Conservation (phyloP, 73 alveolate species). For the Paramecium octaurelia region DNA sequence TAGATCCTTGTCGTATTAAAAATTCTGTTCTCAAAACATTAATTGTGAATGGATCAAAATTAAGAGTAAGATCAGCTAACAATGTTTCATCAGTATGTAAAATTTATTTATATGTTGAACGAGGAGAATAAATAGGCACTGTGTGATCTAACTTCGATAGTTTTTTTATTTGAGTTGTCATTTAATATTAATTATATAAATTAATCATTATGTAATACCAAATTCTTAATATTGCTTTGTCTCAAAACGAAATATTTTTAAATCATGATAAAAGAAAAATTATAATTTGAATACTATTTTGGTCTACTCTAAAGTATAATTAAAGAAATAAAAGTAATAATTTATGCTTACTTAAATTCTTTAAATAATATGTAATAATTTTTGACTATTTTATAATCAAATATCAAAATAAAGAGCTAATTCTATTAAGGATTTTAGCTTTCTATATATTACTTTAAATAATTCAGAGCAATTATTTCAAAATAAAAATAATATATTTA, state of each 20-base stretch:
- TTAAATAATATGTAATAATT: too few relatives aligned
- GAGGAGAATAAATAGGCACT: constrained; percentile 55
- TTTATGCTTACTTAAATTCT: too few relatives aligned
- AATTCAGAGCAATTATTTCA: not conserved
- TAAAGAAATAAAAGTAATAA: too few relatives aligned
- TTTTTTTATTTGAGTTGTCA: constrained; percentile 31
- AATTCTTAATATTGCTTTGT: not conserved
- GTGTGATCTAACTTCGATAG: constrained; percentile 58
- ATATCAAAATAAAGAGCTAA: too few relatives aligned
- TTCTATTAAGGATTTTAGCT: too few relatives aligned
- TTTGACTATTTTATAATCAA: too few relatives aligned
- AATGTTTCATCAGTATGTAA: constrained; percentile 61
- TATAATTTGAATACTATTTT: not conserved
- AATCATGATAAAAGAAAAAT: not conserved
- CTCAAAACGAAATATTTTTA: not conserved
- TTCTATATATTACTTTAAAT: too few relatives aligned
- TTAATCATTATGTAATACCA: not conserved
- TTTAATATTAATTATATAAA: not conserved
- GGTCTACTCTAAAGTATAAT: too few relatives aligned
- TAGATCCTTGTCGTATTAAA: constrained; percentile 58
- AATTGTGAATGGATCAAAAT: constrained; percentile 86
- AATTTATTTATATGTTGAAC: constrained; percentile 55
- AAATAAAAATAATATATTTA: not conserved
- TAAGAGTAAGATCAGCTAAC: constrained; percentile 69
- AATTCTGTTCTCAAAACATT: constrained; percentile 77